These are phyloP conservation scores for Microthlaspi erraticum DNA, from an alignment of 345 rosid genomes.

Conservation along the genomic window DNA sequence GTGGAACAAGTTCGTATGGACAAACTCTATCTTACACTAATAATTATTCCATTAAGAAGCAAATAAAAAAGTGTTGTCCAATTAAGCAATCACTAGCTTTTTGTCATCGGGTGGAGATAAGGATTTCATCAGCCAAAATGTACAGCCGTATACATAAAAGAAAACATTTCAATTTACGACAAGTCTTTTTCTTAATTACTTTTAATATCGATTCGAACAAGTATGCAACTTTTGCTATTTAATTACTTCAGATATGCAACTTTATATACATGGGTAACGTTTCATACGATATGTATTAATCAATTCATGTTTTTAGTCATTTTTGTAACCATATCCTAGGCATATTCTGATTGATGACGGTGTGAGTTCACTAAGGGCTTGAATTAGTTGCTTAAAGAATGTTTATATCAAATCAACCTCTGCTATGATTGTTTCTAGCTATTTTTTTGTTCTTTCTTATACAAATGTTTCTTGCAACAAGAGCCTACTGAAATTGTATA, in stretches of 20 bases:
- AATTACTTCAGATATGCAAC: background rate
- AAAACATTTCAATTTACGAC: background rate
- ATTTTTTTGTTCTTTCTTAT: too few relatives aligned
- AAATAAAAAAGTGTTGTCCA: slow-evolving; percentile 24
- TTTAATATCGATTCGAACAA: slow-evolving; percentile 10
- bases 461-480: too few relatives aligned
- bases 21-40: slow-evolving; percentile 1
- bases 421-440: too few relatives aligned
- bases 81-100: slow-evolving; percentile 38
- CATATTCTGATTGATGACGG: background rate
- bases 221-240: slow-evolving; percentile 2
- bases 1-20: background rate
- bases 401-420: too few relatives aligned
- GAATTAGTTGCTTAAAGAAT: background rate
- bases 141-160: background rate
- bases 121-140: slow-evolving; percentile 31
- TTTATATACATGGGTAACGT: slow-evolving; percentile 9
- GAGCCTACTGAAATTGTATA: too few relatives aligned
- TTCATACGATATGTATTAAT: slow-evolving; percentile 3
- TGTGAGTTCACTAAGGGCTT: slow-evolving; percentile 9
- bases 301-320: background rate
- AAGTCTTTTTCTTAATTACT: slow-evolving; percentile 3
- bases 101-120: slow-evolving; percentile 24
- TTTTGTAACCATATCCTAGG: background rate
- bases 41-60: background rate